These are phyloP conservation scores for Tagetes erecta DNA, from an alignment of 129 eudicot species.

Conservation along the genomic window DNA sequence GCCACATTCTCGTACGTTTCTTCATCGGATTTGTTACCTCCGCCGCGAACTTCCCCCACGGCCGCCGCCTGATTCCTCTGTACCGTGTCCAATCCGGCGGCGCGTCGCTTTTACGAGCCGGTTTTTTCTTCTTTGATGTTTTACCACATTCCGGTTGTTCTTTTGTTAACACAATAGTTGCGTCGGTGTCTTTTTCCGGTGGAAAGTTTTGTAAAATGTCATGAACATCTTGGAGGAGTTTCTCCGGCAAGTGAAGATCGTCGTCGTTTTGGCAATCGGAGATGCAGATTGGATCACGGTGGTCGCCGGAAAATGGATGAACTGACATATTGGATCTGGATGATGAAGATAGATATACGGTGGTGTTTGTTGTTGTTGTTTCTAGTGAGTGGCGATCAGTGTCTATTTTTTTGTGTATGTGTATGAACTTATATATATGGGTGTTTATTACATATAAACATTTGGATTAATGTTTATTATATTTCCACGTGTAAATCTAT, in stretches of 20 bases:
- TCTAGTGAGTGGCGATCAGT: too few species aligned
- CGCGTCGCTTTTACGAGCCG: slow-evolving; percentile 16
- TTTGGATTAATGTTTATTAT: background rate
- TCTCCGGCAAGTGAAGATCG: background rate
- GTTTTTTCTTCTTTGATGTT: slow-evolving; percentile 1
- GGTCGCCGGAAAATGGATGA: slow-evolving; percentile 14
- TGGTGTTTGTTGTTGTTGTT: too few species aligned
- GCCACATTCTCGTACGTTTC: slow-evolving; percentile 46
- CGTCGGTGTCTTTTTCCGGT: background rate
- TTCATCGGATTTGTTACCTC: slow-evolving; percentile 50
- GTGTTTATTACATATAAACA: background rate
- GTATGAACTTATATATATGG: background rate
- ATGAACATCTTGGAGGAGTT: slow-evolving; percentile 19
- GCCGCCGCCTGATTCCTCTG: slow-evolving; percentile 51
- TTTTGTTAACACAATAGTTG: background rate
- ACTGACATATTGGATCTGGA: background rate
- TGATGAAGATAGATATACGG: too few species aligned
- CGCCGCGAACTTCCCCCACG: slow-evolving; percentile 62
- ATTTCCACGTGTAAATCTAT: background rate
- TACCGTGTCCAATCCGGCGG: slow-evolving; percentile 41
- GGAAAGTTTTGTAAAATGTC: slow-evolving; percentile 12
- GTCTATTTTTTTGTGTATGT: too few species aligned
- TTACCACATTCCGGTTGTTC: background rate
- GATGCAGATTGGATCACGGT: slow-evolving; percentile 1
- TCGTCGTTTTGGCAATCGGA: background rate